Evolutionary conservation across 306 rosid species (phyloP).

Genomic region (Fragaria nilgerrensis): DNA sequence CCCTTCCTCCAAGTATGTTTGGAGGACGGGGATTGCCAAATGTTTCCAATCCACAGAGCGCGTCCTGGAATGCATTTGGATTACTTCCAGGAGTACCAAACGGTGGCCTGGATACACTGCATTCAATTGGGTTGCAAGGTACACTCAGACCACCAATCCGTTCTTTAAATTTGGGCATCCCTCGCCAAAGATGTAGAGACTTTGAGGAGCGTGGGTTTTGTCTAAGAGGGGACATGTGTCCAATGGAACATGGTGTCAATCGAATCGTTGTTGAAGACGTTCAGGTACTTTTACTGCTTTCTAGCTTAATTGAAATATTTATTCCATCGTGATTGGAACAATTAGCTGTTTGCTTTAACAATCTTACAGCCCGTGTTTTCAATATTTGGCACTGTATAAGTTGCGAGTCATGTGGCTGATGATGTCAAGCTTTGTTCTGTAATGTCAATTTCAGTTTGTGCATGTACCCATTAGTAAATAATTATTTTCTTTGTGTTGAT

Average conservation of each 20-base stretch:
- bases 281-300: conserved; percentile 54
- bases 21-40: conserved; percentile 76
- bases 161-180: conserved; percentile 69
- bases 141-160: conserved; percentile 78
- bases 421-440: neutral
- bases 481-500: neutral
- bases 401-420: neutral
- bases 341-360: neutral
- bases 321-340: neutral
- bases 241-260: conserved; percentile 97
- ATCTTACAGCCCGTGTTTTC: neutral
- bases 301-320: neutral
- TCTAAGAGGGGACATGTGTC: conserved; percentile 99
- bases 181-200: conserved; percentile 94
- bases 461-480: neutral
- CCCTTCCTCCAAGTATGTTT: conserved; percentile 70
- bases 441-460: neutral
- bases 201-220: conserved; percentile 99
- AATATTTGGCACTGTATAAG: neutral
- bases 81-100: conserved; percentile 78
- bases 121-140: conserved; percentile 84
- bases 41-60: conserved; percentile 76
- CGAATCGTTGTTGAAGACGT: conserved; percentile 99
- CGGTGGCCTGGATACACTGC: conserved; percentile 80
- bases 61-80: conserved; percentile 88